Evolutionary conservation across 768 basidiomycete genomes (phyloP), one percentile per base, ranked within the genome.

Genomic region (Coprinellus micaceus): DNA sequence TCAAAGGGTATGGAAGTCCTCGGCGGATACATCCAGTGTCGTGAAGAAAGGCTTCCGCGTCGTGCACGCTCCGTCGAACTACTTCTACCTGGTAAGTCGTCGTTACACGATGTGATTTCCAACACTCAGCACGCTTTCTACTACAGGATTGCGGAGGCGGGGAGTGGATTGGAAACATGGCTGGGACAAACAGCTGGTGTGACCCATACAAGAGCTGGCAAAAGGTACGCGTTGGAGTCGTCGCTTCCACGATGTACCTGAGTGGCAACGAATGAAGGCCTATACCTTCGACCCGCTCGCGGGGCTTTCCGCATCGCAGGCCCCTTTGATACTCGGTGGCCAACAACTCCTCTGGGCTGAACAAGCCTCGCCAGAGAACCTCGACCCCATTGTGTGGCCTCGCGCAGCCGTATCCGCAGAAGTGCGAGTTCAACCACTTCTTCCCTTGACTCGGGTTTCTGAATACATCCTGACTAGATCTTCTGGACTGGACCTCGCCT

Each of bases 201-300:
- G 85, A 86, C 62, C 86, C 87, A 0, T 89, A 85, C 82, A 89
- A 89, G 69, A 83, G 83, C 5, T 92, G 89, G 89, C 83, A 87
- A 64, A 79, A 82, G 70, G 86, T 87, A 53, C 57, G 57, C 26
- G 50, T 56, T 19, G 56, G 63, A 54, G 24, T 37, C 44, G n/a
- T 24, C 43, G 21, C 15, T 36, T 13, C 15, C 24, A 9, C 21
- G n/a, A 19, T 25, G n/a, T n/a, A n/a, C n/a, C n/a, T n/a, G n/a
- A n/a, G n/a, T n/a, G n/a, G n/a, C 1, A 25, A 15, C 44, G n/a
- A 46, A 13, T 22, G 21, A 19, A 71, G 76, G 70, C 85, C 1
- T 88, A 86, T 69, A 82, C 84, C 2, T 92, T 91, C 70, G 78
- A 93, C 64, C 89, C 90, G 1, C 74, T 77, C 40, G 78, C 76